phyloP scores from a whole-genome alignment of 345 rosid genomes.

The Psidium guajava region DNA sequence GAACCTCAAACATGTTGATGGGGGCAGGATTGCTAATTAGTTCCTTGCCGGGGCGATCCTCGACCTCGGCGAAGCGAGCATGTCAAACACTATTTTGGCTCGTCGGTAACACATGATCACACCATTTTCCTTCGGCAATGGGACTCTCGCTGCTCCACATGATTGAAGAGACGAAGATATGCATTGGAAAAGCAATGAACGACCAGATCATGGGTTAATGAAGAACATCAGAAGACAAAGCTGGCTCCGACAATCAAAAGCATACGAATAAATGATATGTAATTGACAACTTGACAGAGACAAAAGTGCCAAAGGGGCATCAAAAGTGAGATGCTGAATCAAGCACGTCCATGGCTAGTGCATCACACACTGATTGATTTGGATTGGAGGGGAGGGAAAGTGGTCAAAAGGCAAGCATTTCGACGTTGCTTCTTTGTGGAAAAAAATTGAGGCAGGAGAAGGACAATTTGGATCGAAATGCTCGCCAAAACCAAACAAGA shows the following conservation, averaged over 20 bases:
- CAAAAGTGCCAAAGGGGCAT: background rate
- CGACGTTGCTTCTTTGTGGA: background rate
- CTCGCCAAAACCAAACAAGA: background rate
- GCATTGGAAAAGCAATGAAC: background rate
- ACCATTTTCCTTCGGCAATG: background rate
- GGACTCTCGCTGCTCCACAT: background rate
- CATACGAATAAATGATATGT: background rate
- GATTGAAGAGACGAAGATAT: background rate
- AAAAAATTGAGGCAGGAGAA: background rate
- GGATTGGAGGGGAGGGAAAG: background rate
- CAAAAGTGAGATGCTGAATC: background rate
- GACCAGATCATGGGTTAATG: background rate
- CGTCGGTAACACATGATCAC: background rate
- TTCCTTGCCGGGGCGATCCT: fast-evolving
- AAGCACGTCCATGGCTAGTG: background rate
- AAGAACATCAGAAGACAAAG: background rate
- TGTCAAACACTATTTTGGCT: background rate
- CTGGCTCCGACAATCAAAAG: background rate
- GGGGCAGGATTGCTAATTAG: too few species aligned
- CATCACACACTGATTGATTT: background rate
- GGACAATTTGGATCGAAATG: background rate
- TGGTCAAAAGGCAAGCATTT: background rate
- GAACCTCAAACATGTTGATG: background rate
- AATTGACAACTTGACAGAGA: background rate
- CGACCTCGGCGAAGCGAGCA: fast-evolving